Percentiles rank a stretch among this genome's conserved stretches.
These are phyloP conservation scores for Penicillium soppii DNA, from an alignment of 495 filamentous ascomycete genomes.

Conservation along the genomic window DNA sequence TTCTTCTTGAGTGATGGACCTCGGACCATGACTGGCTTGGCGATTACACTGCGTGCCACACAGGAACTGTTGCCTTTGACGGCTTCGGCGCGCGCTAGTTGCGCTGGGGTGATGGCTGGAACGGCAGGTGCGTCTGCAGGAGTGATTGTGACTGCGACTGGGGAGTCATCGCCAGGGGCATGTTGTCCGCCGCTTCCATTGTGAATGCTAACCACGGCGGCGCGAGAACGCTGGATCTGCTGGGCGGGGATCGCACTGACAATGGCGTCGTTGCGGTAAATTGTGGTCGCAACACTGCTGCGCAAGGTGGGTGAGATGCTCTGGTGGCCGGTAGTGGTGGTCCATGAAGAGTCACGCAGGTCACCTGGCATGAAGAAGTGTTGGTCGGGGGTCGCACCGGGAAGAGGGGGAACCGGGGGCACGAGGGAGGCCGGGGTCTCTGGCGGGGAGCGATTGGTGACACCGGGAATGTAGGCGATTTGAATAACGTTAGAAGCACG, in stretches of 20 bases:
- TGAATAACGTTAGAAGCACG: constrained; percentile 98
- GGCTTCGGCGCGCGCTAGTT: constrained; percentile 43
- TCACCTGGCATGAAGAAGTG: constrained; percentile 94
- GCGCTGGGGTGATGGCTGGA: constrained; percentile 51
- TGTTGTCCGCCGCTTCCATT: constrained; percentile 28
- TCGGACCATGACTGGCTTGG: constrained; percentile 48
- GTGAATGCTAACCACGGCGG: constrained; percentile 87
- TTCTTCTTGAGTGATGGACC: constrained; percentile 36
- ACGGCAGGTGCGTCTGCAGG: constrained; percentile 50
- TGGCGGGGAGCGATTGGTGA: constrained; percentile 87
- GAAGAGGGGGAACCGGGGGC: constrained; percentile 90
- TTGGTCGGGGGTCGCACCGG: constrained; percentile 72
- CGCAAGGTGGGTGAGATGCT: constrained; percentile 63
- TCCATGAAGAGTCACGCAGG: constrained; percentile 82
- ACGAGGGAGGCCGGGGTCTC: constrained; percentile 80
- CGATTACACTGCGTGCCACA: constrained; percentile 42
- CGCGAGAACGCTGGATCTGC: constrained; percentile 79
- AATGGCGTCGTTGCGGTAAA: constrained; percentile 85
- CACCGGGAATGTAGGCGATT: constrained; percentile 97
- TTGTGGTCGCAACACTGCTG: constrained; percentile 84
- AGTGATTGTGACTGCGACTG: constrained; percentile 26
- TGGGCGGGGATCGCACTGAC: constrained; percentile 78
- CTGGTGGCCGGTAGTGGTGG: constrained; percentile 64
- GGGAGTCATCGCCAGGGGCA: constrained; percentile 9
- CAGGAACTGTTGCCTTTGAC: constrained; percentile 41